phyloP scores from a whole-genome alignment of 305 asterid species.

The Nicotiana rustica region DNA sequence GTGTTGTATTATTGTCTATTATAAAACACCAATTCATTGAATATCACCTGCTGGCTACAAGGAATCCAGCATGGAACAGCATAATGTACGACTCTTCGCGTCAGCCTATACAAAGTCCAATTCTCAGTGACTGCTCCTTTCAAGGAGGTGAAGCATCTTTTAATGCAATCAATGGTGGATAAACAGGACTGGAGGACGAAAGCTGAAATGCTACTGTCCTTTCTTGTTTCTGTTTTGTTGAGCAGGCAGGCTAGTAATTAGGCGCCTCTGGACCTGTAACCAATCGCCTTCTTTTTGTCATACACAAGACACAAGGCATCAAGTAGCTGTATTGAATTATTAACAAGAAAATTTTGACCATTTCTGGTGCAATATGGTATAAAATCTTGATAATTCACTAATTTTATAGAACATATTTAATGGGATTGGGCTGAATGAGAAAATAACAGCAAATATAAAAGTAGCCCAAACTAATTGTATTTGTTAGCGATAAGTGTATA shows the following conservation, averaged over 20 bases:
- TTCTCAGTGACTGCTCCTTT: background rate
- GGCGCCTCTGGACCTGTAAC: background rate
- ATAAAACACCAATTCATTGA: slow-evolving; percentile 38
- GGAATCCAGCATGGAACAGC: slow-evolving; percentile 40
- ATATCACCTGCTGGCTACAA: slow-evolving; percentile 44
- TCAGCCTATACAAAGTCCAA: slow-evolving; percentile 21
- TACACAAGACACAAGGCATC: background rate
- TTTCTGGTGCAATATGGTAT: too few relatives aligned
- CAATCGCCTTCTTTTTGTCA: background rate
- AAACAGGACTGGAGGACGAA: slow-evolving; percentile 13
- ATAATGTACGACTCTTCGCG: slow-evolving; percentile 22
- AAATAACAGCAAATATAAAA: too few relatives aligned
- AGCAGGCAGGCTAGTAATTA: background rate
- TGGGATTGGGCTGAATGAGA: too few relatives aligned
- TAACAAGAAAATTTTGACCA: too few relatives aligned
- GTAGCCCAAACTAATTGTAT: too few relatives aligned
- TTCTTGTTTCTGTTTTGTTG: slow-evolving; percentile 11
- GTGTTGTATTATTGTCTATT: slow-evolving; percentile 41
- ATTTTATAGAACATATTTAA: too few relatives aligned
- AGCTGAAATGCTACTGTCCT: background rate
- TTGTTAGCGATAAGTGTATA: too few relatives aligned
- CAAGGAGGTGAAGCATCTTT: background rate
- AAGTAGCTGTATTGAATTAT: too few relatives aligned
- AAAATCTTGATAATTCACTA: too few relatives aligned
- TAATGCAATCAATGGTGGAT: slow-evolving; percentile 13